Base-by-base conservation (phyloP, 176 grass and related monocot species). In the Eragrostis nindensis region DNA sequence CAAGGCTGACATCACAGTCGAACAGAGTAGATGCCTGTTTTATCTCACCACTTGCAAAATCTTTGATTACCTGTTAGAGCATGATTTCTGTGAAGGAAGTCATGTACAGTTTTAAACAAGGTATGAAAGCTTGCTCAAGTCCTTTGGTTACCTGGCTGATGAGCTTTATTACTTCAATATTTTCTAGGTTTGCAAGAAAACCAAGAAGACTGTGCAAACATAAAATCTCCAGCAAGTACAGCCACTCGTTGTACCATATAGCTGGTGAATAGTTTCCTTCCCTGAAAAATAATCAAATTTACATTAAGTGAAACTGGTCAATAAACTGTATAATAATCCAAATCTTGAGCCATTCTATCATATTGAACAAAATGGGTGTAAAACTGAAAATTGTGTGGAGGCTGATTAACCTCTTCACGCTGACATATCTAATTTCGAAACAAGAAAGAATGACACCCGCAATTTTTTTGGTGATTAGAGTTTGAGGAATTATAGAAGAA, bases 141-240 rank as follows among this genome's bases (percentile, higher is more conserved):
- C 22, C 55, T 56, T 59, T 27, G 24, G 26, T 61, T 61, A 99
- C 92, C 90, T 99, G 96, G 66, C 96, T 99, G 59, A 99, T 93
- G 76, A 99, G 87, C 52, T 95, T 95, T 47, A 99, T 99, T 5
- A 99, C 96, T 83, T 99, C 96, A 56, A 95, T 81, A 62, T 99
- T 99, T 53, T 99, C 93, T 61, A 99, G 73, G 81, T 99, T 99
- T 80, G 93, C 96, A 38, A 99, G 90, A 75, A 89, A n/a, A 95
- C 92, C 96, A 99, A 74, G 96, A 99, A 73, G 96, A 99, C 76
- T 99, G 96, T 11, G 93, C 96, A 86, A 95, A 99, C 92, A 99
- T 95, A 49, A 95, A 99, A 80, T 99, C 96, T 13, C 93, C 96
- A 22, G 96, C 92, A 32, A 99, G 93, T 42, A 99, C 90, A 8